Conservation (phyloP, 2,329 filamentous ascomycete species). For the Periglandula ipomoeae region DNA sequence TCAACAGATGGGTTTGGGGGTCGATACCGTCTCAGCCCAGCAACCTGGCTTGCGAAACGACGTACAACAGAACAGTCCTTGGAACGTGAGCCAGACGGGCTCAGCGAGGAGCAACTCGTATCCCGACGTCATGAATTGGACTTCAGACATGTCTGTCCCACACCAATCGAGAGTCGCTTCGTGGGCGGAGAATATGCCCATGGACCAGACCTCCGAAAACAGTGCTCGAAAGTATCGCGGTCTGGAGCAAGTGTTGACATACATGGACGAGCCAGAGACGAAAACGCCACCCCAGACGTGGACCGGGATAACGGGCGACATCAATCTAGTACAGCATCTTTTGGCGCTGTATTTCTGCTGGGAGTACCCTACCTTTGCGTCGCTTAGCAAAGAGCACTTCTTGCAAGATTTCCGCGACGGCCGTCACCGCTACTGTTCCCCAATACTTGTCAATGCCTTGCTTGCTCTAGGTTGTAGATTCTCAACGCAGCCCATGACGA, state of each 20-base stretch:
- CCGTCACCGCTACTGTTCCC: constrained; percentile 55
- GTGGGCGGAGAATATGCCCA: constrained; percentile 38
- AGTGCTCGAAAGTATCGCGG: constrained; percentile 26
- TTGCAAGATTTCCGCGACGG: constrained; percentile 54
- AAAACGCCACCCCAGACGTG: constrained; percentile 38
- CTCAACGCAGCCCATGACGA: constrained; percentile 54
- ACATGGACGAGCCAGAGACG: constrained; percentile 33
- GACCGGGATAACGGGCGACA: constrained; percentile 53
- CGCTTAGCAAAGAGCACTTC: constrained; percentile 64
- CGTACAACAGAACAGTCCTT: constrained; percentile 35
- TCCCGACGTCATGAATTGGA: constrained; percentile 38
- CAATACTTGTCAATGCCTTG: constrained; percentile 57
- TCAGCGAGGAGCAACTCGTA: constrained; percentile 39
- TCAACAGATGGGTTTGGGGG: constrained; percentile 18
- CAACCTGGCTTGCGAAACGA: constrained; percentile 25
- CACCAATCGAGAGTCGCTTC: constrained; percentile 38
- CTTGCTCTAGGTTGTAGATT: constrained; percentile 60
- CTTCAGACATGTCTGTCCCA: constrained; percentile 27
- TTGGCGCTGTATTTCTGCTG: constrained; percentile 64
- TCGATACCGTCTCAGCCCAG: constrained; percentile 20
- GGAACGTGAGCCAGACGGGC: constrained; percentile 38
- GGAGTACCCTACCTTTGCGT: constrained; percentile 66
- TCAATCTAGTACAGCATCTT: constrained; percentile 51
- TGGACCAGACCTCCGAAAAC: constrained; percentile 22
- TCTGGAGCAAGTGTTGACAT: constrained; percentile 39